Evolutionary conservation across 306 rosid genomes (phyloP).

Genomic region (Gastrolobium villosum): DNA sequence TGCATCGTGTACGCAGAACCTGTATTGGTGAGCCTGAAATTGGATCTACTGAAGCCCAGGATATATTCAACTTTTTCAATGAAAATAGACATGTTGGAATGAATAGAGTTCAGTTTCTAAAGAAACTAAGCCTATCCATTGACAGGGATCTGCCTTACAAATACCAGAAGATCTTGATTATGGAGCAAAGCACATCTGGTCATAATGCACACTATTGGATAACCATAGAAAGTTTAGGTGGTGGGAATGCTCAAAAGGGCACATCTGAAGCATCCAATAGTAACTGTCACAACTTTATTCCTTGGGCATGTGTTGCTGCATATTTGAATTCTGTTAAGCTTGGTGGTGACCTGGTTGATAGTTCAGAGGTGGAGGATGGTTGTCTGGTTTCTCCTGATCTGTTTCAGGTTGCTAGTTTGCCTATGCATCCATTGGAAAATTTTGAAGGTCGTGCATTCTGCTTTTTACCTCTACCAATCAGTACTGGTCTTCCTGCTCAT

Average conservation of each 20-base stretch:
- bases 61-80: conserved; percentile 70
- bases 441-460: conserved; percentile 97
- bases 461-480: conserved; percentile 89
- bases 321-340: conserved; percentile 73
- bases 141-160: conserved; percentile 76
- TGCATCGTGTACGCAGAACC: conserved; percentile 76
- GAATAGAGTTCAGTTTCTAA: conserved; percentile 80
- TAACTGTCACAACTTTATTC: conserved; percentile 72
- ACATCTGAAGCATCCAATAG: conserved; percentile 55
- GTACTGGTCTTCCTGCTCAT: conserved; percentile 94
- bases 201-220: conserved; percentile 83
- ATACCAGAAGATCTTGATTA: conserved; percentile 76
- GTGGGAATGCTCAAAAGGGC: conserved; percentile 66
- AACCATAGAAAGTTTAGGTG: conserved; percentile 86
- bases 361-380: conserved; percentile 52
- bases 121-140: conserved; percentile 69
- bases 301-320: conserved; percentile 99
- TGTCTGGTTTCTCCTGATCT: conserved; percentile 54
- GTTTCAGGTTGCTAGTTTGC: conserved; percentile 60
- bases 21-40: conserved; percentile 72
- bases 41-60: conserved; percentile 66
- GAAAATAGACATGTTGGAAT: conserved; percentile 65
- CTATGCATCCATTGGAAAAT: conserved; percentile 57
- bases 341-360: conserved; percentile 51
- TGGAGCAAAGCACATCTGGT: conserved; percentile 68